These are phyloP conservation scores for Suillus occidentalis DNA, from an alignment of 768 basidiomycete genomes.

Conservation along the genomic window DNA sequence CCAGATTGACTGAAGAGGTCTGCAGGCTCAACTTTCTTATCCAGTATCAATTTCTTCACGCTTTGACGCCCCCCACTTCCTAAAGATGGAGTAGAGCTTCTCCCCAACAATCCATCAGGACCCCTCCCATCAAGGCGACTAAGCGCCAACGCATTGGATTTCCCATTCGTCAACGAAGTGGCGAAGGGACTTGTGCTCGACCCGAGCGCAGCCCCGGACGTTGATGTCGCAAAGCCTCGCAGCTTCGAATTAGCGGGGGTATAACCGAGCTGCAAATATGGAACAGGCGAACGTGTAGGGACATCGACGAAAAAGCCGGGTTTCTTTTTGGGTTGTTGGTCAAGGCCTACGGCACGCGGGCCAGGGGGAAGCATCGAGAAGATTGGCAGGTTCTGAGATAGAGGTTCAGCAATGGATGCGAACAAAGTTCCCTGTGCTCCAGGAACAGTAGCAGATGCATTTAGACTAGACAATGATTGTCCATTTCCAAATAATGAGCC, in stretches of 20 bases:
- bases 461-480: slow-evolving; percentile 32
- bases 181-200: slow-evolving; percentile 36
- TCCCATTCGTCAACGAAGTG: slow-evolving; percentile 54
- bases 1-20: slow-evolving; percentile 62
- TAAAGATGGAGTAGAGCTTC: slow-evolving; percentile 58
- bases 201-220: slow-evolving; percentile 37
- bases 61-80: slow-evolving; percentile 74
- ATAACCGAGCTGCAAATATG: slow-evolving; percentile 64
- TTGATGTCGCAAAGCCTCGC: slow-evolving; percentile 60
- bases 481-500: slow-evolving; percentile 41
- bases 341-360: slow-evolving; percentile 60
- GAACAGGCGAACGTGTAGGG: slow-evolving; percentile 69
- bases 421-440: slow-evolving; percentile 63
- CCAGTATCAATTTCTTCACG: slow-evolving; percentile 90
- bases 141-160: slow-evolving; percentile 53
- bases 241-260: slow-evolving; percentile 63
- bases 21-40: slow-evolving; percentile 77
- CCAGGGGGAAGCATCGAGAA: slow-evolving; percentile 75
- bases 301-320: slow-evolving; percentile 74
- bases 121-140: slow-evolving; percentile 48
- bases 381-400: slow-evolving; percentile 68
- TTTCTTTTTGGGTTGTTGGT: slow-evolving; percentile 72
- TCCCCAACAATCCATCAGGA: slow-evolving; percentile 47
- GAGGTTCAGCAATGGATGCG: slow-evolving; percentile 87
- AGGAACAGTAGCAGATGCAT: slow-evolving; percentile 41